Percentiles rank a stretch among this genome's conserved stretches.
These are phyloP conservation scores for Lactifluus pinguis DNA, from an alignment of 768 basidiomycete species.

Conservation along the genomic window DNA sequence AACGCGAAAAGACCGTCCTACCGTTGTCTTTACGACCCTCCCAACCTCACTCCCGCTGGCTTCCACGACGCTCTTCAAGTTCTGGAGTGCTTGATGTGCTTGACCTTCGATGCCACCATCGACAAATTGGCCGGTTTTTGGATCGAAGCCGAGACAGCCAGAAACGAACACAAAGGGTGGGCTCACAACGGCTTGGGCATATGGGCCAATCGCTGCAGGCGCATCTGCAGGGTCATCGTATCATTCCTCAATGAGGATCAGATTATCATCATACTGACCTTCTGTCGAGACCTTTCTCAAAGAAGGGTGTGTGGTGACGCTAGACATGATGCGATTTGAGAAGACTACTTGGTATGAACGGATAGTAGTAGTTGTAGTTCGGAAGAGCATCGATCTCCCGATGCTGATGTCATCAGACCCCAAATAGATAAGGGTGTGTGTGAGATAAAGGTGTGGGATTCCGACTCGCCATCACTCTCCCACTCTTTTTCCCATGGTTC, in stretches of 20 bases:
- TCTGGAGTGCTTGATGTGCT: conserved; percentile 76
- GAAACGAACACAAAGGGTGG: conserved; percentile 84
- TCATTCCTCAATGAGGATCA: background rate
- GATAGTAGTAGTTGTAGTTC: background rate
- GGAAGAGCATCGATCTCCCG: background rate
- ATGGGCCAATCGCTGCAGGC: conserved; percentile 76
- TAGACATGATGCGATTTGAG: conserved; percentile 21
- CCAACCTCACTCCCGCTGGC: conserved; percentile 70
- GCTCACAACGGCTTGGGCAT: conserved; percentile 78
- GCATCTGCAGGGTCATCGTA: conserved; percentile 41
- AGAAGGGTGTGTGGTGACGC: conserved; percentile 29
- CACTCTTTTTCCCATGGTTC: conserved; percentile 28
- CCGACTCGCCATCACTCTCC: background rate
- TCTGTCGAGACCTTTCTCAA: conserved; percentile 30
- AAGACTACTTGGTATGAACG: background rate
- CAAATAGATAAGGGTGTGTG: background rate
- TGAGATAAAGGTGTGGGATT: background rate
- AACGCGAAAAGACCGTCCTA: conserved; percentile 29
- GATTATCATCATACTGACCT: conserved; percentile 10
- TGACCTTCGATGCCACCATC: conserved; percentile 70
- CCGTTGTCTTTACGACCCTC: conserved; percentile 88
- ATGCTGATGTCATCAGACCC: too few species aligned
- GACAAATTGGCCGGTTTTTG: conserved; percentile 60
- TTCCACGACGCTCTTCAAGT: conserved; percentile 75
- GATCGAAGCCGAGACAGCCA: conserved; percentile 81